These are phyloP conservation scores for Olyra latifolia DNA, from an alignment of 176 grass and related monocot genomes.

Conservation along the genomic window DNA sequence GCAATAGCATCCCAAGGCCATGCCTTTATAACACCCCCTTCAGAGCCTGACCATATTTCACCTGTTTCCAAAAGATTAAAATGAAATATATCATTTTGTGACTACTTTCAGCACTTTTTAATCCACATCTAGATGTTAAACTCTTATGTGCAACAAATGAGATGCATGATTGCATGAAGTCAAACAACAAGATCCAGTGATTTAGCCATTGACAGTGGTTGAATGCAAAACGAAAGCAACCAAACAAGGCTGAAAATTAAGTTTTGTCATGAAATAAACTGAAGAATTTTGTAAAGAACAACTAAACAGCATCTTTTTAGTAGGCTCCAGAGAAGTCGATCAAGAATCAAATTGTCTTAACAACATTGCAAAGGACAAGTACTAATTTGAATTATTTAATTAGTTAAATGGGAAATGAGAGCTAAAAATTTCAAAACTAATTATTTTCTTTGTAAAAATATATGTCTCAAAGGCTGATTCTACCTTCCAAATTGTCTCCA, in stretches of 20 bases:
- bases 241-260: not conserved
- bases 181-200: not conserved
- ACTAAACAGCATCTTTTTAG: not conserved
- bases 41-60: conserved; percentile 96
- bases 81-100: conserved; percentile 37
- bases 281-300: not conserved
- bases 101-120: conserved; percentile 5
- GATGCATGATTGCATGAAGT: not conserved
- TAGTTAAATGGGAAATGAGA: conserved; percentile 4
- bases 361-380: not conserved
- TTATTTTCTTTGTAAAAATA: not conserved
- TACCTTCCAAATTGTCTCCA: conserved; percentile 16
- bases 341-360: not conserved
- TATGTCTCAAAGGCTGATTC: not conserved
- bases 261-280: not conserved
- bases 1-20: conserved; percentile 89
- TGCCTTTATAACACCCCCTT: conserved; percentile 75
- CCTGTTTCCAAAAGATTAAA: conserved; percentile 62
- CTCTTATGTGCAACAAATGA: conserved; percentile 10
- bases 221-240: not conserved
- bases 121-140: not conserved
- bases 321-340: not conserved
- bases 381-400: conserved; percentile 13
- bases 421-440: conserved; percentile 4
- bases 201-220: conserved; percentile 5